Conservation (phyloP, 257 asterid genomes). For the Thymus mandschuricus region DNA sequence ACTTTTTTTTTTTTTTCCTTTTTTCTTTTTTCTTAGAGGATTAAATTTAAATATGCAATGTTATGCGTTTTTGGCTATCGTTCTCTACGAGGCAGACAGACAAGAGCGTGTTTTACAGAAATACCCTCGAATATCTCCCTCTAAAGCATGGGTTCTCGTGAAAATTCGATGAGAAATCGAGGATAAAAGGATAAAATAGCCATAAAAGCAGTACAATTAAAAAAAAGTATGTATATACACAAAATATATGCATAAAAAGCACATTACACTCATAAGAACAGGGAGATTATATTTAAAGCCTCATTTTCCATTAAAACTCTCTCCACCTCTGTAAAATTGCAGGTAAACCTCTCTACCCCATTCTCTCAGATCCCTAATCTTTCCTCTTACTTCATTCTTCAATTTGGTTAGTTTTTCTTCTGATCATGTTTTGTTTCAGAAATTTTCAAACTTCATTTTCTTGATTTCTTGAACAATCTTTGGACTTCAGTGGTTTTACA, state of each 20-base stretch:
- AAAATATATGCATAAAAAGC: not conserved
- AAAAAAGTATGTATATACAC: too few species aligned
- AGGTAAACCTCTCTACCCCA: conserved; percentile 26
- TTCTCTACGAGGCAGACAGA: too few species aligned
- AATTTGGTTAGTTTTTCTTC: conserved; percentile 33
- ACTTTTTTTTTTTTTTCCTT: too few species aligned
- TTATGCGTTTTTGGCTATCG: too few species aligned
- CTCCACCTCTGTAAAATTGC: conserved; percentile 41
- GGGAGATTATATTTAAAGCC: conserved; percentile 34
- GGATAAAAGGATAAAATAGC: too few species aligned
- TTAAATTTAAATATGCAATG: too few species aligned
- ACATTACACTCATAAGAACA: not conserved
- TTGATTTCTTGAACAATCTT: not conserved
- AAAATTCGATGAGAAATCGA: too few species aligned
- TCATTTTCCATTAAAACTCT: conserved; percentile 36
- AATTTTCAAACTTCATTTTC: not conserved
- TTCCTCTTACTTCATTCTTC: conserved; percentile 26
- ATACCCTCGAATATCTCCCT: too few species aligned
- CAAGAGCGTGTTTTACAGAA: too few species aligned
- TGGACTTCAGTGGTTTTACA: conserved; percentile 22
- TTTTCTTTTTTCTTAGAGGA: too few species aligned
- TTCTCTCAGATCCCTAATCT: conserved; percentile 39
- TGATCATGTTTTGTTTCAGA: not conserved
- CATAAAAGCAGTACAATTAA: too few species aligned
- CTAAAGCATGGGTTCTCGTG: too few species aligned